Percentiles rank a stretch among this genome's conserved stretches.
These are phyloP conservation scores for Mycena maculata DNA, from an alignment of 768 basidiomycete genomes.

Conservation along the genomic window DNA sequence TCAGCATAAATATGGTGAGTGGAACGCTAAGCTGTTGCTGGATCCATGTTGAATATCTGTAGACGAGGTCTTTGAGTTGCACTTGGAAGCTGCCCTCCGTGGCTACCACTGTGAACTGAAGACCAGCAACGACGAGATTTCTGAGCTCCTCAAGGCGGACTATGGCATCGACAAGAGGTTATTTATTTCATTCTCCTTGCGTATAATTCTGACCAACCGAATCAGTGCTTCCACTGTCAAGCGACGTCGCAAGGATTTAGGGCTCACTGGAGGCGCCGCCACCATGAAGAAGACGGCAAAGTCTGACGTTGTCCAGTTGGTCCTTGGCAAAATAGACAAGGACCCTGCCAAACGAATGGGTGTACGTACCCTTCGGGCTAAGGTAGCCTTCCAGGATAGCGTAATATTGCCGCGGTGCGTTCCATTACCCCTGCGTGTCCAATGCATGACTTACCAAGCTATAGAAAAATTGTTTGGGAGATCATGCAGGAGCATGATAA, in stretches of 20 bases:
- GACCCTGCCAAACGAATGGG: constrained; percentile 31
- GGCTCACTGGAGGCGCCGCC: constrained; percentile 22
- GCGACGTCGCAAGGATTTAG: constrained; percentile 23
- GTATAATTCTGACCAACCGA: background rate
- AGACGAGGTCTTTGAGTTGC: constrained; percentile 32
- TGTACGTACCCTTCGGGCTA: constrained; percentile 29
- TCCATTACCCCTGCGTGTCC: background rate
- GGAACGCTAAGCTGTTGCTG: background rate
- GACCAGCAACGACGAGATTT: constrained; percentile 35
- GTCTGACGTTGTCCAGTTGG: constrained; percentile 24
- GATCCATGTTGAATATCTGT: background rate
- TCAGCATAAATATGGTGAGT: constrained; percentile 26
- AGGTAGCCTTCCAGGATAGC: constrained; percentile 22
- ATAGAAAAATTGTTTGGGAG: constrained; percentile 32
- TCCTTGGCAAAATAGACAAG: constrained; percentile 32
- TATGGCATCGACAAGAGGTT: constrained; percentile 25
- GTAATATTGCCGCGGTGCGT: constrained; percentile 21
- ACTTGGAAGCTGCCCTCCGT: constrained; percentile 27
- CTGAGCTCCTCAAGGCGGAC: constrained; percentile 30
- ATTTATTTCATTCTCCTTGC: background rate
- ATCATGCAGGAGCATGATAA: constrained; percentile 46
- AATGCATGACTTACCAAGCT: background rate
- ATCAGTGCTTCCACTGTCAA: constrained; percentile 34
- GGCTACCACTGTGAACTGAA: constrained; percentile 36
- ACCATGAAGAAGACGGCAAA: constrained; percentile 22